Percentiles rank a stretch among this genome's conserved stretches.
Evolutionary conservation across 805 yeast genomes (phyloP).

Genomic region (Metschnikowia aberdeeniae): DNA sequence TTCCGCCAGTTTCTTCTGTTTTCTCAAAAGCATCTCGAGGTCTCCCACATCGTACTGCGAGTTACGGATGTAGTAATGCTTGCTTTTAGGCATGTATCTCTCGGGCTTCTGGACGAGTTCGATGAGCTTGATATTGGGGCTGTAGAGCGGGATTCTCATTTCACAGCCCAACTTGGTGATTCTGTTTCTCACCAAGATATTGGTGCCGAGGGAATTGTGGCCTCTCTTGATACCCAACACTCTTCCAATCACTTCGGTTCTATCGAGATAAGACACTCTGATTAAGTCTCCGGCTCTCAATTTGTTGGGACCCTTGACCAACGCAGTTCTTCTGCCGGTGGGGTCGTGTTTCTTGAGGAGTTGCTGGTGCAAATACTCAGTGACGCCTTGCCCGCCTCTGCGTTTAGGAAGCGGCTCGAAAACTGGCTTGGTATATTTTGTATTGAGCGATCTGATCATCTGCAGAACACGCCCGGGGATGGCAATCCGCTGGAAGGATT

Average conservation of each 20-base stretch:
- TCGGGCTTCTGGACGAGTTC: conserved; percentile 75
- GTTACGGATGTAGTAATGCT: conserved; percentile 86
- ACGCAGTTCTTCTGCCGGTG: conserved; percentile 57
- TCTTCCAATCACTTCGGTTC: conserved; percentile 72
- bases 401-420: conserved; percentile 49
- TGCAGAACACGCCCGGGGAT: conserved; percentile 1
- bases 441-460: background rate
- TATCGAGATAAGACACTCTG: conserved; percentile 64
- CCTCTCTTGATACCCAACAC: conserved; percentile 69
- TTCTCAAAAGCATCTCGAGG: conserved; percentile 42
- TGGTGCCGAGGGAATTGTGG: conserved; percentile 60
- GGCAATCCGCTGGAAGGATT: conserved; percentile 2
- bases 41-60: conserved; percentile 66
- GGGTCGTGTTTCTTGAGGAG: conserved; percentile 64
- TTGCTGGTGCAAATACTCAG: conserved; percentile 46
- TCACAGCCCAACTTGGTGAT: conserved; percentile 83
- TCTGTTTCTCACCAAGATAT: conserved; percentile 78
- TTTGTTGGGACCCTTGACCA: conserved; percentile 46
- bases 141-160: conserved; percentile 71
- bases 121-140: conserved; percentile 71
- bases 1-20: conserved; percentile 10
- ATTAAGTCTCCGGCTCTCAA: conserved; percentile 81
- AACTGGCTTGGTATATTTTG: conserved; percentile 24
- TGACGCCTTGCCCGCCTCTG: conserved; percentile 43
- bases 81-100: conserved; percentile 69